These are phyloP conservation scores for Macadamia tetraphylla DNA, from an alignment of 164 flowering plant genomes.

Conservation along the genomic window DNA sequence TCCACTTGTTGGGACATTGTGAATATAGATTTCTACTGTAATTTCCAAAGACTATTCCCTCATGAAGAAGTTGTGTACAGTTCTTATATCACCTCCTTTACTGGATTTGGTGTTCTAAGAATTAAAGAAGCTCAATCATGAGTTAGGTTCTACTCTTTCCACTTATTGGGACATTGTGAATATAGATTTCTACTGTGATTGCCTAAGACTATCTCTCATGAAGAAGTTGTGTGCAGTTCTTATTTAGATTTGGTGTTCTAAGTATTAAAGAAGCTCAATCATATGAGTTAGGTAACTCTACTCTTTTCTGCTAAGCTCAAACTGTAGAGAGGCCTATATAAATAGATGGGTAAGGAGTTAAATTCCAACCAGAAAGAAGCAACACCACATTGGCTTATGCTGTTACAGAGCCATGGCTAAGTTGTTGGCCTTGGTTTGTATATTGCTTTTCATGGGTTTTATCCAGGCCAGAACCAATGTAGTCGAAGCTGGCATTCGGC, in stretches of 20 bases:
- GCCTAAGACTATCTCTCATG: too few relatives aligned
- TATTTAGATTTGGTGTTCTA: not conserved
- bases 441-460: constrained; percentile 15
- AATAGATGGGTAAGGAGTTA: not conserved
- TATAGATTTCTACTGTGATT: too few relatives aligned
- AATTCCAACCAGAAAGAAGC: not conserved
- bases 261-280: not conserved
- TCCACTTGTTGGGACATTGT: too few relatives aligned
- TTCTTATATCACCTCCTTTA: too few relatives aligned
- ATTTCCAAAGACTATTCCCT: too few relatives aligned
- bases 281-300: constrained; percentile 10
- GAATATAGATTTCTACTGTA: too few relatives aligned
- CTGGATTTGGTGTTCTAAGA: too few relatives aligned
- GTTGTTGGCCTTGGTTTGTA: constrained; percentile 10
- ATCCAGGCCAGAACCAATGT: constrained; percentile 5
- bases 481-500: constrained; percentile 20
- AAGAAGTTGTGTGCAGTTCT: too few relatives aligned
- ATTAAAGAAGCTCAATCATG: too few relatives aligned
- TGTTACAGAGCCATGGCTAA: constrained; percentile 14
- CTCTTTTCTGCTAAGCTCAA: constrained; percentile 5
- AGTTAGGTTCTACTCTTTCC: too few relatives aligned
- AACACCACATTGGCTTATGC: not conserved
- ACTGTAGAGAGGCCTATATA: not conserved
- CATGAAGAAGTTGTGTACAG: too few relatives aligned
- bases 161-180: too few relatives aligned